Percentiles rank a stretch among this genome's conserved stretches.
These are phyloP conservation scores for Balakata baccata DNA, from an alignment of 345 rosid genomes.

Conservation along the genomic window DNA sequence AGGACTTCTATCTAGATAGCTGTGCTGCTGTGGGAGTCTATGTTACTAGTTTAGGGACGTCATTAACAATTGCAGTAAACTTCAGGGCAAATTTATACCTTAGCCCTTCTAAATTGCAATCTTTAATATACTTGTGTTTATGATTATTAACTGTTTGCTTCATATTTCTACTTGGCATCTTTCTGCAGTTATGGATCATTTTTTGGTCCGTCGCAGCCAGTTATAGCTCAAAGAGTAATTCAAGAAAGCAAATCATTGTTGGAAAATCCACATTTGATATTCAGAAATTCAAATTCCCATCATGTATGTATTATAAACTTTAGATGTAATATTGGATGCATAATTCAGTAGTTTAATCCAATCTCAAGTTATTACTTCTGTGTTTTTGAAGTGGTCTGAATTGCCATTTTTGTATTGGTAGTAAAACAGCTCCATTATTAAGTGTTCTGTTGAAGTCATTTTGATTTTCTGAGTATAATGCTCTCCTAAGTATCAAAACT, in stretches of 20 bases:
- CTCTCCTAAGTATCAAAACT: too few relatives aligned
- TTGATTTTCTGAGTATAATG: neutral
- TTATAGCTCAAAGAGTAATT: slow-evolving; percentile 84
- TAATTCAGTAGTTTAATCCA: neutral
- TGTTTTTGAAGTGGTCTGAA: neutral
- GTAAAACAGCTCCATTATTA: neutral
- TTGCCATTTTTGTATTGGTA: neutral
- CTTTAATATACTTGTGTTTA: neutral
- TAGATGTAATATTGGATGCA: neutral
- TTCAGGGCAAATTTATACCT: too few relatives aligned
- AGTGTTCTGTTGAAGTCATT: neutral
- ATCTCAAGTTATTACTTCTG: neutral
- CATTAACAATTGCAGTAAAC: too few relatives aligned
- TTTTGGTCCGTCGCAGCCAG: slow-evolving; percentile 91
- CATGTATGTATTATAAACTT: slow-evolving; percentile 39
- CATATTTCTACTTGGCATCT: neutral
- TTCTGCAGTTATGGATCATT: slow-evolving; percentile 81
- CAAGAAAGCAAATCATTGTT: slow-evolving; percentile 91
- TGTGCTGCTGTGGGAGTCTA: neutral
- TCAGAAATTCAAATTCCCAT: slow-evolving; percentile 31
- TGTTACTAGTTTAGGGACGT: neutral
- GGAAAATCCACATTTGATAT: slow-evolving; percentile 59
- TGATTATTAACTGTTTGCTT: slow-evolving; percentile 10
- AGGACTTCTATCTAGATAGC: neutral
- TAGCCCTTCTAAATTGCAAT: too few relatives aligned